phyloP scores from a whole-genome alignment of 2,329 filamentous ascomycete genomes.

The Nakataea oryzae region DNA sequence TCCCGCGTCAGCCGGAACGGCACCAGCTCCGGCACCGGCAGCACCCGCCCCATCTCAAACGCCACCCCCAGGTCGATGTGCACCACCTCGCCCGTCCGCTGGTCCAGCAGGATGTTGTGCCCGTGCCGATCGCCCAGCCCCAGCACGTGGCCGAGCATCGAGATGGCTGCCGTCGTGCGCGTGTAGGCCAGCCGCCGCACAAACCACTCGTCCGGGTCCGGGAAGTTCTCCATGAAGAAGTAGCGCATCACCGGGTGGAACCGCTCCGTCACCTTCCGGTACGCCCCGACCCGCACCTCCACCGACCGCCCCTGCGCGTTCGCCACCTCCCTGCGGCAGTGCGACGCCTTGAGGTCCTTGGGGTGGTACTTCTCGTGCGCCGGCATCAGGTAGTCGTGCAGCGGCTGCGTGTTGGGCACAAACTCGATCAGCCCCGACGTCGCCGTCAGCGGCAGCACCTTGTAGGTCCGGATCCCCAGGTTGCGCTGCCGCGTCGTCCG shows the following conservation, averaged over 20 bases:
- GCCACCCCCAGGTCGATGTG: constrained; percentile 96
- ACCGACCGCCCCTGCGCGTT: constrained; percentile 59
- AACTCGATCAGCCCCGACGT: constrained; percentile 93
- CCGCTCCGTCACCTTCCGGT: constrained; percentile 64
- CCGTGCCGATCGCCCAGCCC: constrained; percentile 91
- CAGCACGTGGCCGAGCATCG: constrained; percentile 85
- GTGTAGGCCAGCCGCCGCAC: constrained; percentile 81
- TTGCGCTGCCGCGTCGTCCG: constrained; percentile 79
- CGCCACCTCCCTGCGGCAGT: constrained; percentile 71
- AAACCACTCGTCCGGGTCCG: constrained; percentile 95
- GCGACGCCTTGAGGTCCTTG: constrained; percentile 64
- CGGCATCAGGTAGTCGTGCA: constrained; percentile 86
- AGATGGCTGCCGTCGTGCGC: constrained; percentile 85
- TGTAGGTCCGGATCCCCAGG: constrained; percentile 90
- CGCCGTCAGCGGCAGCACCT: constrained; percentile 80
- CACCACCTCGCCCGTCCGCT: constrained; percentile 82
- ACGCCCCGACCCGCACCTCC: constrained; percentile 63
- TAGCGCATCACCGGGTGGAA: constrained; percentile 93
- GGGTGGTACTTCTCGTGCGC: constrained; percentile 83
- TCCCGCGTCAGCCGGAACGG: constrained; percentile 92
- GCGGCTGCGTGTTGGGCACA: constrained; percentile 81
- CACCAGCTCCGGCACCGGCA: constrained; percentile 90
- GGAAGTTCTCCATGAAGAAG: constrained; percentile 94
- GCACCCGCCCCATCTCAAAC: constrained; percentile 91
- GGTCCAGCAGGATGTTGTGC: constrained; percentile 91